Evolutionary conservation across 176 grass and related monocot genomes (phyloP), one percentile per base, ranked within the genome.

Genomic region (Puya raimondii): DNA sequence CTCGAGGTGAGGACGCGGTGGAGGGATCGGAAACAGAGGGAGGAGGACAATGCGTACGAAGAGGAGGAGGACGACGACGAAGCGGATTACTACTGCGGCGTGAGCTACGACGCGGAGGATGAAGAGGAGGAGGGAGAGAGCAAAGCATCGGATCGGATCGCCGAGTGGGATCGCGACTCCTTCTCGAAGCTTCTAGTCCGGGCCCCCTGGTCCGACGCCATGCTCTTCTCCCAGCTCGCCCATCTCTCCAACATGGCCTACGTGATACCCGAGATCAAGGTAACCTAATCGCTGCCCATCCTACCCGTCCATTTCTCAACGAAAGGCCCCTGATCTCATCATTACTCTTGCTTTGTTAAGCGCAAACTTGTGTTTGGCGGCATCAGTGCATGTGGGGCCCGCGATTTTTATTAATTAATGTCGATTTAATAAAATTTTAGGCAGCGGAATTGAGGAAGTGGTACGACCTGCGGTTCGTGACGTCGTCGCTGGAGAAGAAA

Each of bases 181-280:
- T 99, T 99, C 75, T 50, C 22, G 63, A 83, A 84, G 78, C 80
- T 93, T 64, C 74, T 99, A 72, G 80, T 71, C 71, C 80, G 78
- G 66, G 90, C 82, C 65, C 77, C 89, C 7, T 88, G 71, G 63
- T 78, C 72, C 49, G 90, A 93, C 71, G 85, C 87, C 27, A 76
- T 82, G 23, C 89, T 93, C 63, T 90, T 99, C 74, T 72, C 83
- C 72, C 89, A 91, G 78, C 78, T 99, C 72, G 87, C 89, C 50
- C 88, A 79, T 78, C 94, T 99, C 80, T 99, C 87, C 71, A 93
- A 88, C 94, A 88, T 93, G 84, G 94, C 94, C 27, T 99, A 99
- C 77, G 81, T 87, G 77, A 99, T 99, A 67, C 84, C 87, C 0
- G 89, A 99, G 67, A 93, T 99, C 78, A 93, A 93, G 89, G 94